Percentiles rank a stretch among this genome's conserved stretches.
These are phyloP conservation scores for Daldinia bambusicola DNA, from an alignment of 495 filamentous ascomycete species.

Conservation along the genomic window DNA sequence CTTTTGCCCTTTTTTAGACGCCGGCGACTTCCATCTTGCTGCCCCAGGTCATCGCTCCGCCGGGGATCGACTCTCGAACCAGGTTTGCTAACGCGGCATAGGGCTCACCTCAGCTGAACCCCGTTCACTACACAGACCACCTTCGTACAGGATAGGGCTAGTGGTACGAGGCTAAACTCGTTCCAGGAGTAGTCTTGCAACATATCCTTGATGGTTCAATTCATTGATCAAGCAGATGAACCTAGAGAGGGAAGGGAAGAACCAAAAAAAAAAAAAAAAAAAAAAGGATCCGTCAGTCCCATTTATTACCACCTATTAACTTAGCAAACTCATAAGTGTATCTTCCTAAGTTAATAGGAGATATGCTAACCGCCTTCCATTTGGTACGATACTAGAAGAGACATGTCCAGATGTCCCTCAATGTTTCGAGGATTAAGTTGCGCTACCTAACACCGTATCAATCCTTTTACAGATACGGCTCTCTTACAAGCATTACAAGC, in stretches of 20 bases:
- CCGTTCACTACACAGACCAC: slow-evolving; percentile 22
- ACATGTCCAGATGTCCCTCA: background rate
- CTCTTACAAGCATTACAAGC: slow-evolving; percentile 16
- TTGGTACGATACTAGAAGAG: slow-evolving; percentile 17
- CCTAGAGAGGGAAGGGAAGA: too few relatives aligned
- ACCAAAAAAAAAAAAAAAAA: background rate
- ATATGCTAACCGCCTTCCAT: slow-evolving; percentile 10
- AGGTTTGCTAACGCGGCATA: slow-evolving; percentile 38
- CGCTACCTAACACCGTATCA: slow-evolving; percentile 20
- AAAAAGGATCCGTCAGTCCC: slow-evolving; percentile 17
- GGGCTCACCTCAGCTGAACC: slow-evolving; percentile 47
- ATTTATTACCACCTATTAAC: slow-evolving; percentile 12
- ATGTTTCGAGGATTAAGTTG: slow-evolving; percentile 22
- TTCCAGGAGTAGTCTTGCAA: slow-evolving; percentile 31
- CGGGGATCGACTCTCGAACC: slow-evolving; percentile 35
- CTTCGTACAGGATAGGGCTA: slow-evolving; percentile 30
- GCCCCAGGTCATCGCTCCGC: slow-evolving; percentile 24
- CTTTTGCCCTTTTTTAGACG: slow-evolving; percentile 10
- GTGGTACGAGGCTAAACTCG: slow-evolving; percentile 32
- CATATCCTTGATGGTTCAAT: slow-evolving; percentile 27
- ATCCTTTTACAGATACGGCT: slow-evolving; percentile 20
- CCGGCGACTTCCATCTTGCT: slow-evolving; percentile 12
- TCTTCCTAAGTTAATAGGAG: background rate
- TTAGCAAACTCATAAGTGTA: slow-evolving; percentile 14
- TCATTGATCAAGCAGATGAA: background rate